phyloP scores from a whole-genome alignment of 768 basidiomycete species.

The Chiua virens region DNA sequence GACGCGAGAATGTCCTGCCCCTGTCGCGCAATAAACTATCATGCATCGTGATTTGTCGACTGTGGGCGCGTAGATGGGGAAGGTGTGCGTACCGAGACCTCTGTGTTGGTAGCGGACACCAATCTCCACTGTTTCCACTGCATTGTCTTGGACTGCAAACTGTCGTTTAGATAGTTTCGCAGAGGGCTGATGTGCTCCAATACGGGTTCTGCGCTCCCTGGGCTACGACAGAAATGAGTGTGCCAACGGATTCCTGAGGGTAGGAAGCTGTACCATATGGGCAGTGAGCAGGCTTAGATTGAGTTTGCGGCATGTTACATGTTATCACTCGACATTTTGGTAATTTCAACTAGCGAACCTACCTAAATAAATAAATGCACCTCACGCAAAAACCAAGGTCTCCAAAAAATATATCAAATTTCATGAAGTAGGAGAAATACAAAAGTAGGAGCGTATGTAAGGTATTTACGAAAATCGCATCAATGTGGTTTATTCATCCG shows the following conservation, averaged over 20 bases:
- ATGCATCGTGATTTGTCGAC: no score
- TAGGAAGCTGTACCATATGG: slow-evolving; percentile 19
- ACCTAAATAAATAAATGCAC: no score
- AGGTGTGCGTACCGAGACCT: slow-evolving; percentile 40
- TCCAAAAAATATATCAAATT: no score
- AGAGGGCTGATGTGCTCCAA: slow-evolving; percentile 50
- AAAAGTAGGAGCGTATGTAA: no score
- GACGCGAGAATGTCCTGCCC: slow-evolving; percentile 45
- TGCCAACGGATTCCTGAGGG: neutral
- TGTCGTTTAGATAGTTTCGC: slow-evolving; percentile 48
- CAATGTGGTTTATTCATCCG: no score
- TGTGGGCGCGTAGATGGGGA: neutral
- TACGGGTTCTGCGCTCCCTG: slow-evolving; percentile 41
- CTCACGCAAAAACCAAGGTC: no score
- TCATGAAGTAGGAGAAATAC: no score
- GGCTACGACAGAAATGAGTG: slow-evolving; percentile 28
- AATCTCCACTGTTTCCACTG: slow-evolving; percentile 48
- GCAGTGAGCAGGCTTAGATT: no score
- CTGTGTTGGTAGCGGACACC: slow-evolving; percentile 35
- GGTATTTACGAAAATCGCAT: no score
- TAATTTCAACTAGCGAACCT: no score
- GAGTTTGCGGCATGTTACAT: no score
- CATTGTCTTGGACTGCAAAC: slow-evolving; percentile 50
- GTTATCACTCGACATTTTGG: neutral
- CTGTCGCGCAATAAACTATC: slow-evolving; percentile 26